phyloP scores from a whole-genome alignment of 2,329 filamentous ascomycete genomes.

The Cryphonectria carpinicola region DNA sequence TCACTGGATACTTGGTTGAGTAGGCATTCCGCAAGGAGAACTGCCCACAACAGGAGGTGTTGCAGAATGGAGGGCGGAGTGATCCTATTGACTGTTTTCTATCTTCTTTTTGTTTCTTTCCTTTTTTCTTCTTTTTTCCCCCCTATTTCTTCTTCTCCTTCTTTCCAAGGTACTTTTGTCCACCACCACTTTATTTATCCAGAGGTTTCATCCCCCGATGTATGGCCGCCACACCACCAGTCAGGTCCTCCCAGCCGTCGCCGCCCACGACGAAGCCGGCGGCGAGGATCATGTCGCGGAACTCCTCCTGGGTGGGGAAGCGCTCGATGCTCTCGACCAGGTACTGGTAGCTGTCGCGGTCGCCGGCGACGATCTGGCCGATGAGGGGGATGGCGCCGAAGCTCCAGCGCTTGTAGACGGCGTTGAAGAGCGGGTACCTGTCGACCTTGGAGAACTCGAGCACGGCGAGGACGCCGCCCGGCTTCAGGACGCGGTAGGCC shows the following conservation, averaged over 20 bases:
- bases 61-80: slow-evolving; percentile 10
- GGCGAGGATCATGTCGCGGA: slow-evolving; percentile 78
- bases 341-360: slow-evolving; percentile 97
- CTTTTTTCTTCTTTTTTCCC: neutral
- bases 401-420: slow-evolving; percentile 92
- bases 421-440: slow-evolving; percentile 76
- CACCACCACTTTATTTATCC: neutral
- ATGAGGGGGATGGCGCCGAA: slow-evolving; percentile 94
- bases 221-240: slow-evolving; percentile 89
- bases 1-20: neutral
- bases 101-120: neutral
- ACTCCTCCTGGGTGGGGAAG: slow-evolving; percentile 86
- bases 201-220: slow-evolving; percentile 91
- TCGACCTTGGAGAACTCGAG: slow-evolving; percentile 91
- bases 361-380: slow-evolving; percentile 90
- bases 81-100: neutral
- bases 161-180: neutral
- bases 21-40: neutral
- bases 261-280: slow-evolving; percentile 87
- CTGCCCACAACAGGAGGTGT: neutral
- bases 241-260: slow-evolving; percentile 85
- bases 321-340: slow-evolving; percentile 96
- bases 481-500: slow-evolving; percentile 86
- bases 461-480: slow-evolving; percentile 94
- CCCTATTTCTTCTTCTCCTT: neutral